Evolutionary conservation across 768 basidiomycete genomes (phyloP).

Genomic region (Calocybe gangraenosa): DNA sequence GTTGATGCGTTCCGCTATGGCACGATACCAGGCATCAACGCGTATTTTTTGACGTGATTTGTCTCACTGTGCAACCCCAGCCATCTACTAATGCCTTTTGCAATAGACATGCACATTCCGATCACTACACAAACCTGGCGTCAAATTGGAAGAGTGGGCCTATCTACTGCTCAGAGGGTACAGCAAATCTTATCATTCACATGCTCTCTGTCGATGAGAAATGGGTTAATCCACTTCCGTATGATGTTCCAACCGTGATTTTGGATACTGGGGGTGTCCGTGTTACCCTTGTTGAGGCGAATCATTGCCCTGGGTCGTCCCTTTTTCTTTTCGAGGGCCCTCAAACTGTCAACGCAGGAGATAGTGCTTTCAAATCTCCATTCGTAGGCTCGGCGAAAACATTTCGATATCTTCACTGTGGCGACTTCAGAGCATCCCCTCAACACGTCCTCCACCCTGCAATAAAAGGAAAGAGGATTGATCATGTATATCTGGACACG

Average conservation of each 20-base stretch:
- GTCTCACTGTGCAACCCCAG: background rate
- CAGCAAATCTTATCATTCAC: constrained; percentile 87
- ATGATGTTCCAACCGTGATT: constrained; percentile 69
- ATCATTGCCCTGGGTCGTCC: constrained; percentile 96
- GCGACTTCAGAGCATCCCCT: constrained; percentile 90
- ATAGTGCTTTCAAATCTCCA: constrained; percentile 68
- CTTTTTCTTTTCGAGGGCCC: constrained; percentile 91
- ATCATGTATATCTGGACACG: constrained; percentile 91
- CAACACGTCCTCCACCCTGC: constrained; percentile 82
- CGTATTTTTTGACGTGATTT: constrained; percentile 85
- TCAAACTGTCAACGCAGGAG: constrained; percentile 87
- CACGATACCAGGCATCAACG: constrained; percentile 79
- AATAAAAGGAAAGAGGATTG: constrained; percentile 75
- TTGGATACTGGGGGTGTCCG: constrained; percentile 81
- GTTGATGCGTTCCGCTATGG: constrained; percentile 98
- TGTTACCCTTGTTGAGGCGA: constrained; percentile 96
- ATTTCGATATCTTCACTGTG: constrained; percentile 94
- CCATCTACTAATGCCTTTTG: constrained; percentile 10
- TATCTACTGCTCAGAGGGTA: constrained; percentile 94
- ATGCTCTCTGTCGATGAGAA: constrained; percentile 86
- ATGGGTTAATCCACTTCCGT: constrained; percentile 86
- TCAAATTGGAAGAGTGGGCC: constrained; percentile 87
- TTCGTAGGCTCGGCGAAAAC: constrained; percentile 63
- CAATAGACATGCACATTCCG: constrained; percentile 89
- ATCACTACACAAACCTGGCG: constrained; percentile 92